A percentile compares a stretch with the other conserved stretches of the same genome.
Evolutionary conservation across 345 rosid species (phyloP).

Genomic region (Limnanthes douglasii): DNA sequence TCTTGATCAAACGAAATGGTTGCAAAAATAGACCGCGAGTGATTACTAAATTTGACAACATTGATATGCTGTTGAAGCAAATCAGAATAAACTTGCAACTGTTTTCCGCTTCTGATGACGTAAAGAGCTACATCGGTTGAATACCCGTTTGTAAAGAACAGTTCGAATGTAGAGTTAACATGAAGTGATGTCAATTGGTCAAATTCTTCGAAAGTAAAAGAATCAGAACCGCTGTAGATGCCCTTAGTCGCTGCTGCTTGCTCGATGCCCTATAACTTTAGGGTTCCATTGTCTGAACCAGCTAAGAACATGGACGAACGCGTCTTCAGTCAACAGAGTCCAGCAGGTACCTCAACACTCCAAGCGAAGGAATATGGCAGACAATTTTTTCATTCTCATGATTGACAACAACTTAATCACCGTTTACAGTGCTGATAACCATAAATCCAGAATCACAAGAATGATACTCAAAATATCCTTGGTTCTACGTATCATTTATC

Average conservation of each 20-base stretch:
- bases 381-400: constrained; percentile 74
- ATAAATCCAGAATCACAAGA: constrained; percentile 57
- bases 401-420: constrained; percentile 81
- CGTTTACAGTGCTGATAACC: constrained; percentile 90
- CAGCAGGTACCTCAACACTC: constrained; percentile 72
- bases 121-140: constrained; percentile 77
- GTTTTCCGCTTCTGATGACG: constrained; percentile 61
- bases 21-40: constrained; percentile 72
- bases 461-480: constrained; percentile 96
- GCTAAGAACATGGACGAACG: constrained; percentile 82
- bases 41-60: constrained; percentile 87
- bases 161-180: constrained; percentile 68
- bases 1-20: constrained; percentile 95
- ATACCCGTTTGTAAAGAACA: constrained; percentile 90
- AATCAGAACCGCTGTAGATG: constrained; percentile 16
- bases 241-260: constrained; percentile 22
- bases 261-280: constrained; percentile 58
- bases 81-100: constrained; percentile 56
- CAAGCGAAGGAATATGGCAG: constrained; percentile 51
- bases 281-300: constrained; percentile 89
- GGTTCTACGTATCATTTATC: too few relatives aligned
- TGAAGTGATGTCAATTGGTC: constrained; percentile 90
- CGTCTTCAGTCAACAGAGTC: constrained; percentile 91
- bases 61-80: constrained; percentile 90
- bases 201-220: constrained; percentile 68